phyloP scores from a whole-genome alignment of 371 early-diverging fungal genomes.

The Actinomortierella wolfii region DNA sequence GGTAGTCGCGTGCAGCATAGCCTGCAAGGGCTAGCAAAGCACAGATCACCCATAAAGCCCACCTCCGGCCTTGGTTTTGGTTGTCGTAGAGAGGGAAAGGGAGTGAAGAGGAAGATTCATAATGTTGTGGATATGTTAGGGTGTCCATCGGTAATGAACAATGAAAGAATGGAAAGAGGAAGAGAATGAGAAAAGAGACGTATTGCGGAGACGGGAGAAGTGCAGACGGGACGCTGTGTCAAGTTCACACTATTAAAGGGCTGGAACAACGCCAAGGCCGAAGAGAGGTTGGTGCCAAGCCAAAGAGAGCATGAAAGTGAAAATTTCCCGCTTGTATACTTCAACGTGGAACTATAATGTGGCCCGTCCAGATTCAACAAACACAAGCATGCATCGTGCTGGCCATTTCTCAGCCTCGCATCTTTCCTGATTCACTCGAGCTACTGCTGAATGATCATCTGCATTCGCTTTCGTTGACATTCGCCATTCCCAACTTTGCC shows the following conservation, averaged over 20 bases:
- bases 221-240: background rate
- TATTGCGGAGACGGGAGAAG: background rate
- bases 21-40: constrained; percentile 6
- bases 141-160: background rate
- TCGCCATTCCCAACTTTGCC: too few species aligned
- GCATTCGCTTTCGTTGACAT: too few species aligned
- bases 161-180: background rate
- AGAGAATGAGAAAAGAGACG: background rate
- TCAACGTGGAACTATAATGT: too few species aligned
- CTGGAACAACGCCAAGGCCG: background rate
- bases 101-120: background rate
- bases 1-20: constrained; percentile 35
- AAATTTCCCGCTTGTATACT: too few species aligned
- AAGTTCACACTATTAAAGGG: background rate
- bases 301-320: background rate
- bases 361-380: too few species aligned
- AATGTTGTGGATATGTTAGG: background rate
- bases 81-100: background rate
- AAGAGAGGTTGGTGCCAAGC: background rate
- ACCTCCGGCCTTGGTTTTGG: background rate
- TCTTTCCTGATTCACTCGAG: too few species aligned
- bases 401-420: too few species aligned
- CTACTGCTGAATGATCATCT: too few species aligned
- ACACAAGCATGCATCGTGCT: too few species aligned
- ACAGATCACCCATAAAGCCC: background rate